These are phyloP conservation scores for Penicillium soppii DNA, from an alignment of 495 filamentous ascomycete genomes.

Conservation along the genomic window DNA sequence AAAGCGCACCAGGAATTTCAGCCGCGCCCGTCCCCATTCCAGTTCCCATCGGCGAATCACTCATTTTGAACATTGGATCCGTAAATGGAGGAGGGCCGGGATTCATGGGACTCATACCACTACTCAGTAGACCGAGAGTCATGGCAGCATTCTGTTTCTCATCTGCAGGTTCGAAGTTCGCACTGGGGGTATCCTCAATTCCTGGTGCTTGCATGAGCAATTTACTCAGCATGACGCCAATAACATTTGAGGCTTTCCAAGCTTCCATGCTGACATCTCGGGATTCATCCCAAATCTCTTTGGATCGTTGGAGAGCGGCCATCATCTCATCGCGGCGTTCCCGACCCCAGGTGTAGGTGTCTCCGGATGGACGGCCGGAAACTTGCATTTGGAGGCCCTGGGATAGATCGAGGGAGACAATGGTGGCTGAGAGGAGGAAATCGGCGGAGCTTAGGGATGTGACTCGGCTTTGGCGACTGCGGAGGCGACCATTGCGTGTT, in stretches of 20 bases:
- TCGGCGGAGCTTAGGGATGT: conserved; percentile 78
- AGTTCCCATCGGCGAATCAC: conserved; percentile 29
- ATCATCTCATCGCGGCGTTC: conserved; percentile 78
- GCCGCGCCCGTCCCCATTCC: conserved; percentile 14
- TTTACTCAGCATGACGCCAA: conserved; percentile 78
- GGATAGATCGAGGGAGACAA: conserved; percentile 80
- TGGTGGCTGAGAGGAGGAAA: conserved; percentile 86
- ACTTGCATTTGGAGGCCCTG: conserved; percentile 36
- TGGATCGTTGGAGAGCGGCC: conserved; percentile 64
- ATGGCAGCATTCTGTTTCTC: conserved; percentile 69
- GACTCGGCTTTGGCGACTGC: conserved; percentile 69
- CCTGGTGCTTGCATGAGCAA: conserved; percentile 48
- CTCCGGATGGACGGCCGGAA: conserved; percentile 43
- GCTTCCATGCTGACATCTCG: conserved; percentile 81
- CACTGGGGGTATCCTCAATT: conserved; percentile 23
- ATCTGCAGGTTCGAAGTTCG: conserved; percentile 36
- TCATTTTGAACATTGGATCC: conserved; percentile 33
- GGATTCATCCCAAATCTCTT: conserved; percentile 74
- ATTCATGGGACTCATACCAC: conserved; percentile 64
- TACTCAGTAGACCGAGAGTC: conserved; percentile 76
- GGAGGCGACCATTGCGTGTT: conserved; percentile 68
- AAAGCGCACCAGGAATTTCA: conserved; percentile 41
- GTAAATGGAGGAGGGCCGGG: conserved; percentile 33
- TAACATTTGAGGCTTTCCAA: conserved; percentile 74
- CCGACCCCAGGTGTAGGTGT: conserved; percentile 63